Evolutionary conservation across 2,329 filamentous ascomycete genomes (phyloP).

Genomic region (Penicillium glabrum): DNA sequence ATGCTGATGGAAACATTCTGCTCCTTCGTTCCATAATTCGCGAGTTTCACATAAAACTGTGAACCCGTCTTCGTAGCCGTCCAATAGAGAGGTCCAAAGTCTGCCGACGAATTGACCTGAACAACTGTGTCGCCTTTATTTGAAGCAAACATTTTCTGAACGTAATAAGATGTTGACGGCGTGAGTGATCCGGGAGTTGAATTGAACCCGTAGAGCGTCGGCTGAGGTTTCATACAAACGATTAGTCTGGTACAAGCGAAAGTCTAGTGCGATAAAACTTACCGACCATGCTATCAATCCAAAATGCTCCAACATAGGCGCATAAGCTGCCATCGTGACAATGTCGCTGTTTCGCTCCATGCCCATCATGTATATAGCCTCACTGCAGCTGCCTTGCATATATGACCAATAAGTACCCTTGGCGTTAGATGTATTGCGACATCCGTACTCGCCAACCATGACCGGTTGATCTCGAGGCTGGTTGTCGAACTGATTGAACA

Average conservation of each 20-base stretch:
- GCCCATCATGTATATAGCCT: constrained; percentile 65
- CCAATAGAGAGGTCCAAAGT: constrained; percentile 38
- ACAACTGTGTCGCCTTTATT: constrained; percentile 33
- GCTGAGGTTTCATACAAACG: constrained; percentile 13
- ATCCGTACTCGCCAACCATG: constrained; percentile 33
- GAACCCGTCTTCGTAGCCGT: constrained; percentile 26
- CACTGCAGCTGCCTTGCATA: constrained; percentile 56
- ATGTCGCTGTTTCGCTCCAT: constrained; percentile 40
- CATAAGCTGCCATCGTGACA: constrained; percentile 37
- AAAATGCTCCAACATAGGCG: constrained; percentile 38
- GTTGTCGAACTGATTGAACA: constrained; percentile 59
- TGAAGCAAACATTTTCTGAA: constrained; percentile 37
- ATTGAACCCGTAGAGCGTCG: constrained; percentile 35
- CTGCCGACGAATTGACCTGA: constrained; percentile 25
- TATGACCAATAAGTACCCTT: constrained; percentile 25
- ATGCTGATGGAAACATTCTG: constrained; percentile 29
- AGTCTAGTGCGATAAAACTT: constrained; percentile 2
- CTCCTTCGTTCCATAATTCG: constrained; percentile 28
- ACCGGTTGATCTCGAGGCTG: constrained; percentile 34
- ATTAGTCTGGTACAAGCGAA: neutral
- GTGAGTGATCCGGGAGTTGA: constrained; percentile 29
- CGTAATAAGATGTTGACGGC: constrained; percentile 35
- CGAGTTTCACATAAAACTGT: constrained; percentile 30
- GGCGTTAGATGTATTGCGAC: constrained; percentile 20
- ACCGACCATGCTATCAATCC: constrained; percentile 36